These are phyloP conservation scores for Rostrohypoxylon terebratum DNA, from an alignment of 495 filamentous ascomycete genomes.

Conservation along the genomic window DNA sequence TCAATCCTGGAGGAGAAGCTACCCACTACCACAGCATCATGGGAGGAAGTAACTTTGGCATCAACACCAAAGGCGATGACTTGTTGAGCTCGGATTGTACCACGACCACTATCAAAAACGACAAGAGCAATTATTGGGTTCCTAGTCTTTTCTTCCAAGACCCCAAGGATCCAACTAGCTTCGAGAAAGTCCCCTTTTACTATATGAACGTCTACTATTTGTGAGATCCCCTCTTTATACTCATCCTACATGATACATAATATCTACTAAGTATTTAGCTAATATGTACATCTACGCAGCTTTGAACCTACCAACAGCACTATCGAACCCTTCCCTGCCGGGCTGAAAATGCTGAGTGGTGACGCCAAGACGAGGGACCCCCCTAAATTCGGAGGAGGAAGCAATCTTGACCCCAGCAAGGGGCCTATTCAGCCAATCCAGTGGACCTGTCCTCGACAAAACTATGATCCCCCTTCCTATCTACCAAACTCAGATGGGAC, in stretches of 20 bases:
- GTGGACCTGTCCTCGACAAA: slow-evolving; percentile 59
- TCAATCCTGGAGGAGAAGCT: slow-evolving; percentile 67
- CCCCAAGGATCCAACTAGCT: slow-evolving; percentile 67
- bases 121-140: slow-evolving; percentile 84
- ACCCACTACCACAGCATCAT: slow-evolving; percentile 75
- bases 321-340: slow-evolving; percentile 73
- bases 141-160: slow-evolving; percentile 73
- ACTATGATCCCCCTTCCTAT: slow-evolving; percentile 65
- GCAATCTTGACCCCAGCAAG: slow-evolving; percentile 56
- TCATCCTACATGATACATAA: not conserved
- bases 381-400: slow-evolving; percentile 48
- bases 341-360: slow-evolving; percentile 79
- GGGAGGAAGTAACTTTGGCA: slow-evolving; percentile 77
- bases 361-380: slow-evolving; percentile 63
- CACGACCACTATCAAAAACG: slow-evolving; percentile 71
- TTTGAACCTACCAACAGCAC: slow-evolving; percentile 68
- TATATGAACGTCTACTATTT: slow-evolving; percentile 79
- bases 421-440: slow-evolving; percentile 59
- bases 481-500: slow-evolving; percentile 58
- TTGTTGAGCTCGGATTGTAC: slow-evolving; percentile 73
- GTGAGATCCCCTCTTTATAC: slow-evolving; percentile 50
- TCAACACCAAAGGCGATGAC: slow-evolving; percentile 68
- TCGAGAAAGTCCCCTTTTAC: slow-evolving; percentile 71
- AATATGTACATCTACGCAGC: slow-evolving; percentile 58
- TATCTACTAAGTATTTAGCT: too few species aligned